Conservation (phyloP, 768 basidiomycete species). For the Amanita pseudoporphyria region DNA sequence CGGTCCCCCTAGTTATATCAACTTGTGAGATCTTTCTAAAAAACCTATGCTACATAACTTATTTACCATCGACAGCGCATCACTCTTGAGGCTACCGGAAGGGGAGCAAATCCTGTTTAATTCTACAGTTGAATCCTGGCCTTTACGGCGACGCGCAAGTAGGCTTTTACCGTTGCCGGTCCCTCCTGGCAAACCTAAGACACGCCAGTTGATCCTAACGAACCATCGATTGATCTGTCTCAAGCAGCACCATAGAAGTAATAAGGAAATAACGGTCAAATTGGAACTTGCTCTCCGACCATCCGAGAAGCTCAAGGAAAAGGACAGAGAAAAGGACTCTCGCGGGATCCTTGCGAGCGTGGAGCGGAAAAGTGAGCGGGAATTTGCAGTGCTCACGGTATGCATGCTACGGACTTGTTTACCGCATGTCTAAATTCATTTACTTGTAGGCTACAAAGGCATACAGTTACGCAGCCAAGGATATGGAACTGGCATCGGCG, state of each 20-base stretch:
- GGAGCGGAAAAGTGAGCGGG: slow-evolving; percentile 43
- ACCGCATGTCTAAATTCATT: not conserved
- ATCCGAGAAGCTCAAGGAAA: slow-evolving; percentile 25
- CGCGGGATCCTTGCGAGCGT: slow-evolving; percentile 35
- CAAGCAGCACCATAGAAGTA: slow-evolving; percentile 32
- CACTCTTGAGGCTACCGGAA: slow-evolving; percentile 26
- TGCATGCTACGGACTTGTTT: slow-evolving; percentile 12
- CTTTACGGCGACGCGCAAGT: slow-evolving; percentile 47
- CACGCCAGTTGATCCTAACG: slow-evolving; percentile 48
- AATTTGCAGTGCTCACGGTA: slow-evolving; percentile 55
- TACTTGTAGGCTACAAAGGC: slow-evolving; percentile 34
- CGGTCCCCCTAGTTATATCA: slow-evolving; percentile 23
- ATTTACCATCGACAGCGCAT: slow-evolving; percentile 15
- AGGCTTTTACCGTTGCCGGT: slow-evolving; percentile 42
- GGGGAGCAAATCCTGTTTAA: slow-evolving; percentile 42
- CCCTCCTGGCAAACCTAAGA: slow-evolving; percentile 38
- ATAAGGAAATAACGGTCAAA: slow-evolving; percentile 32
- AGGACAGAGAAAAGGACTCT: slow-evolving; percentile 37
- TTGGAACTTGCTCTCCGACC: slow-evolving; percentile 37
- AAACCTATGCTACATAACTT: not conserved
- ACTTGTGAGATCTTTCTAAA: slow-evolving; percentile 31
- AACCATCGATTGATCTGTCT: slow-evolving; percentile 47
- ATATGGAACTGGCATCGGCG: slow-evolving; percentile 20
- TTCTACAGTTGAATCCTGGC: slow-evolving; percentile 44
- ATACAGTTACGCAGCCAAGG: slow-evolving; percentile 31